Conservation (phyloP, 371 early-diverging fungal genomes). For the Smittium mucronatum region DNA sequence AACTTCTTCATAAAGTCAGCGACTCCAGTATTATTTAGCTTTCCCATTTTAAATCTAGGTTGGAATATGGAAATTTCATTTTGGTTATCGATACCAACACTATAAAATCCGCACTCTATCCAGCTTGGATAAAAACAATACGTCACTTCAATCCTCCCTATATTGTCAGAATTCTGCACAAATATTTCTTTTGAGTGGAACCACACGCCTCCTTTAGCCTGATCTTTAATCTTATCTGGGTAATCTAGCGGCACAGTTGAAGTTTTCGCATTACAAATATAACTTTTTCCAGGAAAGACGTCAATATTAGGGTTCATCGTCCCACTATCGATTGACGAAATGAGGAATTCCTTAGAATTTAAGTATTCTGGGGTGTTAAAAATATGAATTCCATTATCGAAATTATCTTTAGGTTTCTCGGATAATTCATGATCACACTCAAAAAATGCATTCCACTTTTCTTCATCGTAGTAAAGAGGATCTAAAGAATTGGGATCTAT, state of each 20-base stretch:
- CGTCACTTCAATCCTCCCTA: constrained; percentile 8
- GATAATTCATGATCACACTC: background rate
- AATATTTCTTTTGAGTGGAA: background rate
- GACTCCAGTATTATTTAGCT: constrained; percentile 20
- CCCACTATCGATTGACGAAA: background rate
- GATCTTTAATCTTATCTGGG: background rate
- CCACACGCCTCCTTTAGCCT: background rate
- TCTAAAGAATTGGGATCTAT: constrained; percentile 31
- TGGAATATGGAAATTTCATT: constrained; percentile 10
- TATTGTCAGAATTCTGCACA: constrained; percentile 7
- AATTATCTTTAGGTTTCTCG: background rate
- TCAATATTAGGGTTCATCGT: background rate
- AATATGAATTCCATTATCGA: background rate
- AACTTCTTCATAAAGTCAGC: constrained; percentile 19
- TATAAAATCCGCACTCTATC: constrained; percentile 85
- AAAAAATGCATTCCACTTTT: constrained; percentile 13
- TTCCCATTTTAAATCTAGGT: constrained; percentile 27
- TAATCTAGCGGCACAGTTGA: background rate
- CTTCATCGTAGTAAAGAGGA: constrained; percentile 32
- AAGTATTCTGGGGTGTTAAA: background rate
- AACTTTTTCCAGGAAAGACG: no score
- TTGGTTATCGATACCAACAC: constrained; percentile 34
- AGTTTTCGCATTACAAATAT: background rate
- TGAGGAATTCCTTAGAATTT: background rate
- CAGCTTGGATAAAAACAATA: constrained; percentile 81